These are phyloP conservation scores for Leccinum arenicola DNA, from an alignment of 768 basidiomycete species.

Conservation along the genomic window DNA sequence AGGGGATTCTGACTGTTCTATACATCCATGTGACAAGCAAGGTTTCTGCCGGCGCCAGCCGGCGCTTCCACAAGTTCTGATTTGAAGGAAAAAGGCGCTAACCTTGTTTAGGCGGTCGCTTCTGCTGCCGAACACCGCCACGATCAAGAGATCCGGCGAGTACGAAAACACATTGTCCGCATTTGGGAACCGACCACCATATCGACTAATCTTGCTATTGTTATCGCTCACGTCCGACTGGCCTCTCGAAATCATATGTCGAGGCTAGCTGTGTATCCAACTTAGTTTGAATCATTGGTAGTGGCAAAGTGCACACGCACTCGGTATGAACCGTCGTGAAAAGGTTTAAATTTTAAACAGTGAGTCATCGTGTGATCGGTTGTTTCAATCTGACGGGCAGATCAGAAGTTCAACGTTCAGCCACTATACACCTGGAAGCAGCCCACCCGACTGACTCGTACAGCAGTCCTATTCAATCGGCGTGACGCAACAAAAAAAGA, in stretches of 20 bases:
- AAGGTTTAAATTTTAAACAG: conserved; percentile 6
- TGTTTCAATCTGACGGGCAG: conserved; percentile 11
- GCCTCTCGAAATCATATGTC: background rate
- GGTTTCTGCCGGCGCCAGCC: no score
- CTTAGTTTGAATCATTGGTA: background rate
- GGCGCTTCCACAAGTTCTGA: background rate
- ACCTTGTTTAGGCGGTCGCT: background rate
- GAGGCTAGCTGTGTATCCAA: background rate
- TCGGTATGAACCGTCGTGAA: background rate
- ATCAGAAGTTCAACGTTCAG: conserved; percentile 12
- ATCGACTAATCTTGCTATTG: background rate
- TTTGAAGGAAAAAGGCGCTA: background rate
- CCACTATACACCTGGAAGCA: background rate
- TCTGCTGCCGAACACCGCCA: background rate
- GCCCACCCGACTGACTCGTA: background rate
- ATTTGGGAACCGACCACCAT: background rate
- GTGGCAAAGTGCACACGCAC: background rate
- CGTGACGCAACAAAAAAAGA: background rate
- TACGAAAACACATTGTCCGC: background rate
- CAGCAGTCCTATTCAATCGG: background rate
- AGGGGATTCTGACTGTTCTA: no score
- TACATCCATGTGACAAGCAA: no score
- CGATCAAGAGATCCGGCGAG: background rate
- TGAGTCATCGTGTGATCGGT: conserved; percentile 1
- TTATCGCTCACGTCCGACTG: background rate